Percentiles rank a stretch among this genome's conserved stretches.
Conservation (phyloP, 306 rosid species). For the Senna tora region DNA sequence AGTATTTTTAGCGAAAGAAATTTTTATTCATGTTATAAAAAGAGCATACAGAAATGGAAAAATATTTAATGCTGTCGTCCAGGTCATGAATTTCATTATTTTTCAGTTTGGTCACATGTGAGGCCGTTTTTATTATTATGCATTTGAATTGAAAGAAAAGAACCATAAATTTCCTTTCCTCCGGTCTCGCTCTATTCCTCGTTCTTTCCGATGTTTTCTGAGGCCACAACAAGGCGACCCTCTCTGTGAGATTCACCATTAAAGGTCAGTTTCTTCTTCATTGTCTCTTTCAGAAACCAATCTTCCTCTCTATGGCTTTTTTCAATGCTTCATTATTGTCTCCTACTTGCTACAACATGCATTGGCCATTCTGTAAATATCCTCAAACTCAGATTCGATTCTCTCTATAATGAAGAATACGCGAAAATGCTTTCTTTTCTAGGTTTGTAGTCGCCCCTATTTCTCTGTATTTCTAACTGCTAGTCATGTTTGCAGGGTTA, state of each 20-base stretch:
- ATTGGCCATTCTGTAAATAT: neutral
- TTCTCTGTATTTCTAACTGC: conserved; percentile 22
- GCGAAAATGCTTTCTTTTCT: conserved; percentile 24
- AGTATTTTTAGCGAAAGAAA: no score
- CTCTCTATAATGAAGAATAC: conserved; percentile 7
- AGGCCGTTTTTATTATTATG: neutral
- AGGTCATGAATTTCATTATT: no score
- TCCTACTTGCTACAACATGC: neutral
- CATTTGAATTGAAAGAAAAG: neutral
- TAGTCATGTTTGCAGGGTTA: conserved; percentile 45
- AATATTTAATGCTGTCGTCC: neutral
- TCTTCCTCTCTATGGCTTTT: conserved; percentile 4
- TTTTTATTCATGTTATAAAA: no score
- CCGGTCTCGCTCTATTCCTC: neutral
- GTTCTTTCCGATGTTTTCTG: conserved; percentile 18
- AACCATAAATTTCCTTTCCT: neutral
- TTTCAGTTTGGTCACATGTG: no score
- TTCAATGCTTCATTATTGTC: conserved; percentile 24
- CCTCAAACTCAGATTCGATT: neutral
- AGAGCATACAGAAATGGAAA: neutral
- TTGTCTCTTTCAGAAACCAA: neutral
- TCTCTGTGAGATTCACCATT: neutral
- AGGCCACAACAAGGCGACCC: neutral
- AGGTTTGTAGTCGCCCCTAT: neutral
- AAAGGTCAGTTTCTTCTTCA: conserved; percentile 7